Evolutionary conservation across 345 rosid species (phyloP).

Genomic region (Combretum micranthum): DNA sequence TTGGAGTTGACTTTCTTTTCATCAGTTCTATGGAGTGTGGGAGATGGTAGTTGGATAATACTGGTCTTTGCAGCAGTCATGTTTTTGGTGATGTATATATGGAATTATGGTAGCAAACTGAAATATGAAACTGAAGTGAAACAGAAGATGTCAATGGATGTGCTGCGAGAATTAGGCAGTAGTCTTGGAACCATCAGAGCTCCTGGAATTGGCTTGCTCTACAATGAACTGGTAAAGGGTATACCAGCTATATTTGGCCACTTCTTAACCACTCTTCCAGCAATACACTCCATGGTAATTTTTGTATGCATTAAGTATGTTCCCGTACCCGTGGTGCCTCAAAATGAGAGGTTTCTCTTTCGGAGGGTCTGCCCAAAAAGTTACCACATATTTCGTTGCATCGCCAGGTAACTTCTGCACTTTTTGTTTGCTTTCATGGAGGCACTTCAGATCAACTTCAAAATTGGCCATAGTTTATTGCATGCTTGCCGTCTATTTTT

Average conservation of each 20-base stretch:
- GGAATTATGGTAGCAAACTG: slow-evolving; percentile 98
- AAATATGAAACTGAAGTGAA: slow-evolving; percentile 96
- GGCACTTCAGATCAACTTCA: not conserved
- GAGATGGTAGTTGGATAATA: slow-evolving; percentile 96
- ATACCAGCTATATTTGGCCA: slow-evolving; percentile 96
- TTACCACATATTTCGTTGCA: slow-evolving; percentile 96
- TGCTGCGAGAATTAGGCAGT: slow-evolving; percentile 87
- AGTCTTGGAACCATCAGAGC: slow-evolving; percentile 96
- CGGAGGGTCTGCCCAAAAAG: slow-evolving; percentile 79
- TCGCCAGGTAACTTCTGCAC: slow-evolving; percentile 61
- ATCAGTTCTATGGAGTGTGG: slow-evolving; percentile 69
- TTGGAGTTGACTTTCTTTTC: slow-evolving; percentile 79
- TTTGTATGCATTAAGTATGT: slow-evolving; percentile 93
- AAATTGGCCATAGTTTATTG: too few species aligned
- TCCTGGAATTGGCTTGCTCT: slow-evolving; percentile 95
- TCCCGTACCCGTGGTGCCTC: slow-evolving; percentile 93
- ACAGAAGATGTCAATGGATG: slow-evolving; percentile 87
- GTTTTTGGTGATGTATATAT: slow-evolving; percentile 84
- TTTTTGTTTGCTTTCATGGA: not conserved
- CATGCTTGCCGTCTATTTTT: too few species aligned
- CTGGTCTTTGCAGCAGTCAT: slow-evolving; percentile 74
- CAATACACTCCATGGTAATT: slow-evolving; percentile 95
- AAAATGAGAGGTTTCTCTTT: slow-evolving; percentile 94
- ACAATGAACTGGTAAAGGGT: slow-evolving; percentile 90
- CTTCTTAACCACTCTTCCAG: slow-evolving; percentile 94